These are phyloP conservation scores for Salvia rosmarinus DNA, from an alignment of 257 asterid species.

Conservation along the genomic window DNA sequence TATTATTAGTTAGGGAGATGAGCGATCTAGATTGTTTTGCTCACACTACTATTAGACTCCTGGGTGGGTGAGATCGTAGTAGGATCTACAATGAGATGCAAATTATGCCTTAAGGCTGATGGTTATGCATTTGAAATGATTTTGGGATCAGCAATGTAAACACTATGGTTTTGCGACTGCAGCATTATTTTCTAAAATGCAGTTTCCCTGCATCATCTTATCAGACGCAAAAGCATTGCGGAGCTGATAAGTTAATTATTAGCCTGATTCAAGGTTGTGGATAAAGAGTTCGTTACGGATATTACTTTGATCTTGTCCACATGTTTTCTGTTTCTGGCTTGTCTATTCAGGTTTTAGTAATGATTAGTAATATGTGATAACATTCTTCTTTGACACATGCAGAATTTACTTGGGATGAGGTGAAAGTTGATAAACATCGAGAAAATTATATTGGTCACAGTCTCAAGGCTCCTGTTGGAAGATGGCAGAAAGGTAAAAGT, in stretches of 20 bases:
- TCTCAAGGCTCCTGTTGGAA: constrained; percentile 94
- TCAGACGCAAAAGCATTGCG: neutral
- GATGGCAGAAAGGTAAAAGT: constrained; percentile 97
- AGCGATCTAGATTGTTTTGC: neutral
- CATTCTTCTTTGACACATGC: constrained; percentile 38
- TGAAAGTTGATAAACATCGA: constrained; percentile 91
- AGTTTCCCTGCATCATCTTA: neutral
- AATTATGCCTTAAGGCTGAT: neutral
- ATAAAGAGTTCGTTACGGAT: neutral
- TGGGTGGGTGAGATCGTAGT: neutral
- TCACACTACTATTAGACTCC: neutral
- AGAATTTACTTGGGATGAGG: constrained; percentile 98
- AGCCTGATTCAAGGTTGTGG: constrained; percentile 2
- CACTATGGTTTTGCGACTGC: neutral
- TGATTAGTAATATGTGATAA: neutral
- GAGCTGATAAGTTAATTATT: neutral
- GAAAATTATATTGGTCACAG: constrained; percentile 97
- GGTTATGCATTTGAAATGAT: neutral
- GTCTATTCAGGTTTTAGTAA: constrained; percentile 14
- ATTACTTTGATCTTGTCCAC: neutral
- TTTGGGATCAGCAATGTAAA: neutral
- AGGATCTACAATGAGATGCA: neutral
- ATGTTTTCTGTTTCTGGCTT: neutral
- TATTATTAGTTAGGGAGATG: neutral
- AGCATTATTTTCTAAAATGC: neutral